Percentiles rank a stretch among this genome's conserved stretches.
Conservation (phyloP, 768 basidiomycete genomes). For the Mycena albidolilacea region DNA sequence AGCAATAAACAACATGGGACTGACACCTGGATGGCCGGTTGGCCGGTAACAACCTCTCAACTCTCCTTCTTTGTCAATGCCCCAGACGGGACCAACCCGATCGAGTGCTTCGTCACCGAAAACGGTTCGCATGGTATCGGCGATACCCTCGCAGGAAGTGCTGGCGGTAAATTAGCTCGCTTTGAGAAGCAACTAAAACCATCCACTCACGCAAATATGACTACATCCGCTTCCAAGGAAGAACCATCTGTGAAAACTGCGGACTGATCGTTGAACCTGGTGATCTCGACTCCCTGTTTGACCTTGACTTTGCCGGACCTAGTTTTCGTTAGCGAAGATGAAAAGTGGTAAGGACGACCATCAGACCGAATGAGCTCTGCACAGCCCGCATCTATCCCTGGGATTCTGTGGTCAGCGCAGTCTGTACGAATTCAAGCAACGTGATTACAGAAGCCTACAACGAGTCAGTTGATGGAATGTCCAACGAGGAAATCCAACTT, state of each 20-base stretch:
- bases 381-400: constrained; percentile 63
- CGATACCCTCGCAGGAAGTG: constrained; percentile 52
- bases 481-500: neutral
- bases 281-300: constrained; percentile 65
- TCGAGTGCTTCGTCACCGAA: constrained; percentile 55
- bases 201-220: constrained; percentile 59
- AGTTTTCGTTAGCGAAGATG: neutral
- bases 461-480: neutral
- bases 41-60: constrained; percentile 54
- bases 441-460: constrained; percentile 28
- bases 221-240: constrained; percentile 57
- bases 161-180: constrained; percentile 27
- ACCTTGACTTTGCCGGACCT: constrained; percentile 66
- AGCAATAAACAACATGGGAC: constrained; percentile 13
- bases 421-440: neutral
- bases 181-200: neutral
- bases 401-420: neutral
- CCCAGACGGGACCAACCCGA: constrained; percentile 51
- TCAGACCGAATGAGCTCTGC: constrained; percentile 62
- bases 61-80: constrained; percentile 61
- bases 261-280: constrained; percentile 50
- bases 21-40: constrained; percentile 59
- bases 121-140: constrained; percentile 46
- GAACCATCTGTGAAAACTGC: constrained; percentile 57
- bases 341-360: neutral